phyloP scores from a whole-genome alignment of 768 basidiomycete genomes.

The Boletus vinaceobasis region DNA sequence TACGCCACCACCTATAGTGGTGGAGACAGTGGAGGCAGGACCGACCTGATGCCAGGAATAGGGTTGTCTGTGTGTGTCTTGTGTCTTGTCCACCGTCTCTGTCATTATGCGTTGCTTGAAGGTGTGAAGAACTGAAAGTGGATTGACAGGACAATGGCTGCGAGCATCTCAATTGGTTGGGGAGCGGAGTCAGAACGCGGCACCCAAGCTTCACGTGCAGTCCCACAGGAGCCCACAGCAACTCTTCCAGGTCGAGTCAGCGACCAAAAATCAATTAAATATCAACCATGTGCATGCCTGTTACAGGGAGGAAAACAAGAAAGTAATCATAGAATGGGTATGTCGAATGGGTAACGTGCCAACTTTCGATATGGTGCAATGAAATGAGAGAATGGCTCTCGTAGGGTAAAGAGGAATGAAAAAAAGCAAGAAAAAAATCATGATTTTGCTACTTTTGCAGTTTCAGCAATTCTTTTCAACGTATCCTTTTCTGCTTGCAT shows the following conservation, averaged over 20 bases:
- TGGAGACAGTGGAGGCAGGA: slow-evolving; percentile 1
- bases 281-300: slow-evolving; percentile 22
- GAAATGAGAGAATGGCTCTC: background rate
- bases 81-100: slow-evolving; percentile 24
- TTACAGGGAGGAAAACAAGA: slow-evolving; percentile 25
- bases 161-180: slow-evolving; percentile 23
- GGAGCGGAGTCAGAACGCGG: slow-evolving; percentile 35
- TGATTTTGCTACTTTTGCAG: slow-evolving; percentile 33
- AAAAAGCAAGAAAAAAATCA: slow-evolving; percentile 10
- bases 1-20: slow-evolving; percentile 15
- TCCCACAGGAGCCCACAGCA: slow-evolving; percentile 7
- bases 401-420: slow-evolving; percentile 13
- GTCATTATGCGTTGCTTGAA: slow-evolving; percentile 13
- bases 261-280: slow-evolving; percentile 13
- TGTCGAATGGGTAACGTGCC: slow-evolving; percentile 20
- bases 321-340: slow-evolving; percentile 23
- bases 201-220: slow-evolving; percentile 25
- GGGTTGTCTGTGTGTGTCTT: slow-evolving; percentile 35
- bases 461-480: slow-evolving; percentile 68
- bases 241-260: background rate
- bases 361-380: slow-evolving; percentile 5
- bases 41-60: slow-evolving; percentile 89
- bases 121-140: slow-evolving; percentile 11
- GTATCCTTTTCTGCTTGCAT: slow-evolving; percentile 82
- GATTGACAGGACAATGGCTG: slow-evolving; percentile 7